Base-by-base conservation (phyloP, 768 basidiomycete genomes). In the Macrolepiota fuliginosa region DNA sequence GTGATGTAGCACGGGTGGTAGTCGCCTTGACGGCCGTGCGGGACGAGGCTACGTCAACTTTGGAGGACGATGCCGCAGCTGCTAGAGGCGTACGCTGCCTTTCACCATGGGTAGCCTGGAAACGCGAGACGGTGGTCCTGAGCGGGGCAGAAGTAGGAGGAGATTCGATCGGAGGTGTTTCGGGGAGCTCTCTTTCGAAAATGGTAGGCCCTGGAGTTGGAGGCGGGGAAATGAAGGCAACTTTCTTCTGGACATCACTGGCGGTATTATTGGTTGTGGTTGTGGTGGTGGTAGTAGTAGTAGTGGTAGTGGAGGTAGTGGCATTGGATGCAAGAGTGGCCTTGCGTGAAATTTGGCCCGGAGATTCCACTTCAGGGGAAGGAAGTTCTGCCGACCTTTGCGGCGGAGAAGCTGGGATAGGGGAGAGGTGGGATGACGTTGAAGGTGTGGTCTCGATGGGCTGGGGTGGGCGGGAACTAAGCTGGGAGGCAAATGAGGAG, bases 181-280 rank as follows among this genome's bases (percentile, higher is more conserved):
- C 80, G 51, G 83, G 81, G 58, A 85, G 75, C 55, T 79, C 72
- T 69, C 79, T 81, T 72, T 87, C 83, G 62, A 81, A 77, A 63
- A 76, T 81, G 40, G 78, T 73, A 54, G 88, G 86, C 0, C 87
- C 88, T 29, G 89, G 89, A 13, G 90, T 89, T 27, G 87, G 89
- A 22, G 89, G 85, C 53, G 91, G 91, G 29, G 91, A 91, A 68
- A 90, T 81, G 75, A 94, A 94, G 27, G 91, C 92, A 49, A 94
- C 92, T 76, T 92, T 92, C 80, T 94, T 94, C 69, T 83, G 84
- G 35, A 83, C 78, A 65, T 89, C 88, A 63, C 72, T 72, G 51
- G 72, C 62, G 24, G 71, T 67, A 42, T 66, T 65, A 9, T 69
- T 71, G 39, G 63, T 68, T 27, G 69, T 59, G 50, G 64, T 66